Evolutionary conservation across 495 filamentous ascomycete genomes (phyloP), one percentile per base, ranked within the genome.

Genomic region (Neurospora sp.): DNA sequence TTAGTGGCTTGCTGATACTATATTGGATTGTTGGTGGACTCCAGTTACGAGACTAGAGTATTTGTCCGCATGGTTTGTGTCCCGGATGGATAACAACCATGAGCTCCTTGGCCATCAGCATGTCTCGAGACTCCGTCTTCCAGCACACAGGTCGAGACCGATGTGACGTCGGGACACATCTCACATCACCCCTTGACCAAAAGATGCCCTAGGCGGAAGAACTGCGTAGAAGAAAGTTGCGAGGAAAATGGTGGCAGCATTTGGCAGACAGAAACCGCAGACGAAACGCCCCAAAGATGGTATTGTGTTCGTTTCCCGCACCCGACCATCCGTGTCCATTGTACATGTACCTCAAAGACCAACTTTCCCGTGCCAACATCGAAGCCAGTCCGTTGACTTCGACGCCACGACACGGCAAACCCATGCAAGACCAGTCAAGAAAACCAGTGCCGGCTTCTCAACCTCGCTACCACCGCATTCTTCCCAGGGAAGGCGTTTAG

Each of bases 401-500:
- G 72, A 76, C 71, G 54, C 72, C 75, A 79, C 76, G 76, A 73
- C 74, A 73, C 71, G 78, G 74, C 74, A 75, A 72, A 73, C 71
- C 74, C 78, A 79, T 79, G 78, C 70, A 73, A 66, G 75, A 74
- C 76, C 71, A 77, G 72, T 72, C 77, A 76, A 75, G 76, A 74
- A 79, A 77, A 76, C 76, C 78, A 77, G 72, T 77, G 74, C 69
- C 79, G 72, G 71, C 76, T 72, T 74, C 74, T 43, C 69, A 72
- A 74, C 71, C 74, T 69, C 75, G 54, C 73, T 76, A 75, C 79
- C 74, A 76, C 72, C 79, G 34, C 74, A 72, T 71, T 76, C 70
- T 43, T 78, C 48, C 70, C 59, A 70, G 54, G 71, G 73, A 73
- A 70, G 39, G 70, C 77, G 81, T 78, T 88, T 96, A 99, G 88